phyloP scores from a whole-genome alignment of 345 rosid genomes.

The Camelina neglecta region DNA sequence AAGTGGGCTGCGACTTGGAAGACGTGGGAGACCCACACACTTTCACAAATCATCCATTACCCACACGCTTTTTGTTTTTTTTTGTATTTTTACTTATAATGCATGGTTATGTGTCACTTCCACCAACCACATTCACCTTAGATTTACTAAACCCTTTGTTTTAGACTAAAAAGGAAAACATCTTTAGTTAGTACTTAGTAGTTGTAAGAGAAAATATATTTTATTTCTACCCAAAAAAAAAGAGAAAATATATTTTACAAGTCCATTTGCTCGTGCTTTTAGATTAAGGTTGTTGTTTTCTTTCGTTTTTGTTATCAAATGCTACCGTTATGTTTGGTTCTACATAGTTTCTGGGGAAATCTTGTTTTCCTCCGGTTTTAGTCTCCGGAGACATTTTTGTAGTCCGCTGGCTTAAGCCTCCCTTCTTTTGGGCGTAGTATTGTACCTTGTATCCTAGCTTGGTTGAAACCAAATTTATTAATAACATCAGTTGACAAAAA shows the following conservation, averaged over 20 bases:
- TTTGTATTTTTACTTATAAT: conserved; percentile 6
- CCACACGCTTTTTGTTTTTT: conserved; percentile 32
- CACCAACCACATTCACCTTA: conserved; percentile 41
- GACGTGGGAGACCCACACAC: conserved; percentile 45
- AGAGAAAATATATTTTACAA: not conserved
- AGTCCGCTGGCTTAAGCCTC: too few relatives aligned
- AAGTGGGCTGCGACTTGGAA: conserved; percentile 42
- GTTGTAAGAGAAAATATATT: not conserved
- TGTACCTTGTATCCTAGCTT: too few relatives aligned
- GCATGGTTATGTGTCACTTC: conserved; percentile 42
- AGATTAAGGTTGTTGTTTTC: too few relatives aligned
- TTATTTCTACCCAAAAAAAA: not conserved
- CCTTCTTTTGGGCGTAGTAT: too few relatives aligned
- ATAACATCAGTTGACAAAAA: too few relatives aligned
- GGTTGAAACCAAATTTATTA: too few relatives aligned
- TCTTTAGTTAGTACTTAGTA: not conserved
- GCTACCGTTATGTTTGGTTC: too few relatives aligned
- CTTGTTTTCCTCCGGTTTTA: too few relatives aligned
- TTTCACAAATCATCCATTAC: conserved; percentile 31
- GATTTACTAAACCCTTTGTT: conserved; percentile 27
- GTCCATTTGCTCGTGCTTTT: not conserved
- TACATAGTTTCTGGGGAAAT: too few relatives aligned
- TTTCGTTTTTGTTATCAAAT: too few relatives aligned
- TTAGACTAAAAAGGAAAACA: not conserved
- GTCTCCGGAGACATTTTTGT: too few relatives aligned